Evolutionary conservation across 768 basidiomycete species (phyloP).

Genomic region (Suillus lakei): DNA sequence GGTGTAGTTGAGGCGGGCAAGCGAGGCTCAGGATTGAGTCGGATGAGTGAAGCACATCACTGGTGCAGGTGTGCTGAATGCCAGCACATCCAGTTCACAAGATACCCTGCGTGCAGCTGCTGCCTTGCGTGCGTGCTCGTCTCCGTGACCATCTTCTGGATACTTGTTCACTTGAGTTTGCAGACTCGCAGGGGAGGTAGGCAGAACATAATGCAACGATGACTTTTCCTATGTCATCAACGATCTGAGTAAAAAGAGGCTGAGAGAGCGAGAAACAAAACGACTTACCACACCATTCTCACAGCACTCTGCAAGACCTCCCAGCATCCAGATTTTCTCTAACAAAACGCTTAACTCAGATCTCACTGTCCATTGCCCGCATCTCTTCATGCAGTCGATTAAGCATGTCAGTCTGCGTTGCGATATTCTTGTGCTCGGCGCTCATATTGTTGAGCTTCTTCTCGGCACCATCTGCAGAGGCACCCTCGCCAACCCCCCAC

Average conservation of each 20-base stretch:
- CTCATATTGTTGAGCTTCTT: slow-evolving; percentile 91
- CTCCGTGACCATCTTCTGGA: slow-evolving; percentile 27
- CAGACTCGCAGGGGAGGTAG: slow-evolving; percentile 11
- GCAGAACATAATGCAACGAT: slow-evolving; percentile 43
- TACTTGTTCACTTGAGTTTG: slow-evolving; percentile 10
- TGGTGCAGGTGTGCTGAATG: slow-evolving; percentile 38
- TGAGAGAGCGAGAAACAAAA: not conserved
- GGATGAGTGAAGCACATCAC: slow-evolving; percentile 23
- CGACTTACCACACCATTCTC: slow-evolving; percentile 70
- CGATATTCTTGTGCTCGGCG: slow-evolving; percentile 84
- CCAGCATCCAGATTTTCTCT: slow-evolving; percentile 75
- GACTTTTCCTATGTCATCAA: slow-evolving; percentile 53
- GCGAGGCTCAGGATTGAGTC: slow-evolving; percentile 14
- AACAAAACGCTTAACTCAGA: slow-evolving; percentile 84
- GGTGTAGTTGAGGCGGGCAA: slow-evolving; percentile 4
- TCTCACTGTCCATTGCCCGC: slow-evolving; percentile 75
- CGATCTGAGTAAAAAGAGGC: slow-evolving; percentile 38
- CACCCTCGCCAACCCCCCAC: slow-evolving; percentile 81
- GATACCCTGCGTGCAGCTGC: slow-evolving; percentile 73
- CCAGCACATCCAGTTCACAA: slow-evolving; percentile 64
- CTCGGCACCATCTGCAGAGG: slow-evolving; percentile 83
- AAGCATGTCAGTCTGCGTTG: slow-evolving; percentile 71
- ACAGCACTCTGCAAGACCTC: slow-evolving; percentile 80
- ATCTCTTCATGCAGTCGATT: slow-evolving; percentile 79
- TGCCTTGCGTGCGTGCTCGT: slow-evolving; percentile 60